A percentile compares a stretch with the other conserved stretches of the same genome.
Conservation (phyloP, 78 protist species). For the Guillardia theta region DNA sequence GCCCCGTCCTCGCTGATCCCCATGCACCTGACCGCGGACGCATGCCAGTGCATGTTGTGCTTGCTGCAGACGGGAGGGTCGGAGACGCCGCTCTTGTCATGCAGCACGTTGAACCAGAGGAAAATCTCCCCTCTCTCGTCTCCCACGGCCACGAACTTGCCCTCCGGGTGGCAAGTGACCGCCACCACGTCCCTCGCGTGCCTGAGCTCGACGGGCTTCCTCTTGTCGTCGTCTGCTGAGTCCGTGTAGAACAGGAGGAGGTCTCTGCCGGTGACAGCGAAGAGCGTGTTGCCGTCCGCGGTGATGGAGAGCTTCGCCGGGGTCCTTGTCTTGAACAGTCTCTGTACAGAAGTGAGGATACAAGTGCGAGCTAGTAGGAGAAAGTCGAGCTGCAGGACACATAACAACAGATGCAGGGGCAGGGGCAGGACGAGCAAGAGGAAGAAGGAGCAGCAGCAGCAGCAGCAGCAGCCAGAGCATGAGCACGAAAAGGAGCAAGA, state of each 20-base stretch:
- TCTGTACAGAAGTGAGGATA: no score
- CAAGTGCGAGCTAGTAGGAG: no score
- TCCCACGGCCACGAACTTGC: constrained; percentile 32
- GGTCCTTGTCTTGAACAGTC: not conserved
- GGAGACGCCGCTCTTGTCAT: no score
- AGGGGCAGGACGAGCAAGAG: no score
- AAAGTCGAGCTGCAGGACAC: no score
- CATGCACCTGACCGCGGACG: constrained; percentile 13
- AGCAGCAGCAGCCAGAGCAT: no score
- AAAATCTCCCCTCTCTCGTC: not conserved
- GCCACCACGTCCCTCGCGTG: constrained; percentile 5
- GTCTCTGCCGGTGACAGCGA: not conserved
- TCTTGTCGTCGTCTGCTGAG: not conserved
- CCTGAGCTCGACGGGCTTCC: not conserved
- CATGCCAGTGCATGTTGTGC: constrained; percentile 48
- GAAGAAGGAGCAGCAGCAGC: no score
- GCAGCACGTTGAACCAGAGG: constrained; percentile 2
- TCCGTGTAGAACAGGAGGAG: not conserved
- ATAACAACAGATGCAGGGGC: no score
- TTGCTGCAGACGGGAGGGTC: not conserved
- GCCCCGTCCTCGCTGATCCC: constrained; percentile 31
- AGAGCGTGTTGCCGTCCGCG: not conserved
- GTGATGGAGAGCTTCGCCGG: not conserved
- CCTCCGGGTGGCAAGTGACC: not conserved
- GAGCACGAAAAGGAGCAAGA: no score